Conservation (phyloP, 805 yeast genomes). For the Saturnispora dispora region DNA sequence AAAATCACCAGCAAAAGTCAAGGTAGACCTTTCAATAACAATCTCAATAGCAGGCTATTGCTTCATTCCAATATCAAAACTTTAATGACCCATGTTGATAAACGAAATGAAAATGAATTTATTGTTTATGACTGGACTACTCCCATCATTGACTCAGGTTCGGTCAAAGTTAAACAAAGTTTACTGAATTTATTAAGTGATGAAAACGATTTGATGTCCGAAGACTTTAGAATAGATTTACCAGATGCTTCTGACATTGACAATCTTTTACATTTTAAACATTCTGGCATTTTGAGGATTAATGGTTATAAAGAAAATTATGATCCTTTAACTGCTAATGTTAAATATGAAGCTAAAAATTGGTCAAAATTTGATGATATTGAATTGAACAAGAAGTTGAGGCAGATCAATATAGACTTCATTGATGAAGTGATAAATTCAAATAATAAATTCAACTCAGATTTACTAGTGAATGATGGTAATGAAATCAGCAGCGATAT, state of each 20-base stretch:
- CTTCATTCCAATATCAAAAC: constrained; percentile 21
- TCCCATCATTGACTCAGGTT: not conserved
- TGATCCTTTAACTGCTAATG: not conserved
- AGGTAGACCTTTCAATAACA: constrained; percentile 30
- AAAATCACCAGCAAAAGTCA: constrained; percentile 18
- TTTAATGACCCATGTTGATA: constrained; percentile 21
- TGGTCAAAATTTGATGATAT: constrained; percentile 1
- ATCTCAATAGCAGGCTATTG: constrained; percentile 23
- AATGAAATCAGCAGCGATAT: not conserved
- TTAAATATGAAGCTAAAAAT: constrained; percentile 8
- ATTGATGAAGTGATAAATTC: not conserved
- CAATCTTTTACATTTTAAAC: constrained; percentile 1
- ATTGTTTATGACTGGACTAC: constrained; percentile 15
- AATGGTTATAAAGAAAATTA: constrained; percentile 10
- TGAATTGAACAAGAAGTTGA: not conserved
- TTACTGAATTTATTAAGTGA: not conserved
- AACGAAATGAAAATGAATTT: constrained; percentile 15
- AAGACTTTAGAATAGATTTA: constrained; percentile 7
- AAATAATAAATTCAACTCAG: not conserved
- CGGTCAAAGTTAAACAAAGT: not conserved
- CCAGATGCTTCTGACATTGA: constrained; percentile 7
- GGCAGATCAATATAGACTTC: not conserved
- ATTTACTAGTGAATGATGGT: not conserved
- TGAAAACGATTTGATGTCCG: constrained; percentile 7
- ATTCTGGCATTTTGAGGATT: constrained; percentile 6